phyloP scores from a whole-genome alignment of 1,139 yeast species.

The Pichia sp. region DNA sequence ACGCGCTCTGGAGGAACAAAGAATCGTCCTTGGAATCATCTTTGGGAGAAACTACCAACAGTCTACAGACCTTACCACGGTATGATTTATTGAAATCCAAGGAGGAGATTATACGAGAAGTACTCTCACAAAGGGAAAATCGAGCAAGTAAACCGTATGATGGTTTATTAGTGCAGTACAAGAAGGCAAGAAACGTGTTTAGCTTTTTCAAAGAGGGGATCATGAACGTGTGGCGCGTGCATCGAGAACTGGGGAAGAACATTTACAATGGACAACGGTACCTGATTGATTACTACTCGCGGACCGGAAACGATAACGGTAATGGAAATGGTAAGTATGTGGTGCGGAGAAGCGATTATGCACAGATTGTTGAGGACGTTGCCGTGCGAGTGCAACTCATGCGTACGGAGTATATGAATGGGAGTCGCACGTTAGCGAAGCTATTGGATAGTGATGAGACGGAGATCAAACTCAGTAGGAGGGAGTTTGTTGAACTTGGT shows the following conservation, averaged over 20 bases:
- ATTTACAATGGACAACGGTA: slow-evolving; percentile 18
- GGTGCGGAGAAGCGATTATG: slow-evolving; percentile 10
- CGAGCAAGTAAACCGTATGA: slow-evolving; percentile 2
- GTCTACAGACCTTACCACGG: too few species aligned
- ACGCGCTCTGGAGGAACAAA: too few species aligned
- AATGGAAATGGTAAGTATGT: slow-evolving; percentile 17
- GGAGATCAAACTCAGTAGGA: slow-evolving; percentile 40
- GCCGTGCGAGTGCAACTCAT: slow-evolving; percentile 17
- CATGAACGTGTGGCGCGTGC: slow-evolving; percentile 42
- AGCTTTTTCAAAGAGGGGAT: slow-evolving; percentile 49
- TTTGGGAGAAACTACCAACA: too few species aligned
- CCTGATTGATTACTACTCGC: too few species aligned
- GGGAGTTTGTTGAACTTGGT: slow-evolving; percentile 46
- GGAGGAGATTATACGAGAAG: slow-evolving; percentile 6
- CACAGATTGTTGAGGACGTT: slow-evolving; percentile 18
- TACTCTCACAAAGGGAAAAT: slow-evolving; percentile 2
- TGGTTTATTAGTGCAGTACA: slow-evolving; percentile 11
- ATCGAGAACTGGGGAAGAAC: slow-evolving; percentile 14
- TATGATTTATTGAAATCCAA: slow-evolving; percentile 16
- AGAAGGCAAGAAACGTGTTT: slow-evolving; percentile 18
- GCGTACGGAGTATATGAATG: slow-evolving; percentile 19
- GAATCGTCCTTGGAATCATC: too few species aligned
- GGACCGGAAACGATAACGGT: too few species aligned
- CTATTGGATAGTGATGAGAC: slow-evolving; percentile 1
- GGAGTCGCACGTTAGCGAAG: too few species aligned